phyloP scores from a whole-genome alignment of 768 basidiomycete genomes.

The Podaxis sp. region DNA sequence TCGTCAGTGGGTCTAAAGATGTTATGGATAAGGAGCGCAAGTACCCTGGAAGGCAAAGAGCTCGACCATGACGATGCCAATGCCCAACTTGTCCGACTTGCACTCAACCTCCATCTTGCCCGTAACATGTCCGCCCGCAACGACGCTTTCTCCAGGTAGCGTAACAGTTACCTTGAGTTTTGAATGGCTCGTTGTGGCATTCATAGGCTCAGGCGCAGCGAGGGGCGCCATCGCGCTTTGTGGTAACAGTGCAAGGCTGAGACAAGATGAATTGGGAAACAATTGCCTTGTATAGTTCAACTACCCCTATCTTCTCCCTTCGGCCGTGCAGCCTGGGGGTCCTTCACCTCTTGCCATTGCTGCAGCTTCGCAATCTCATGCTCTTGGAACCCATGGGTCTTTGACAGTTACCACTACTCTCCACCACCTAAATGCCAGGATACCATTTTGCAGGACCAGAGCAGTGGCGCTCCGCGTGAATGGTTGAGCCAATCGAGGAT shows the following conservation, averaged over 20 bases:
- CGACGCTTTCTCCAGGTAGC: conserved; percentile 57
- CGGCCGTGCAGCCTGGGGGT: conserved; percentile 52
- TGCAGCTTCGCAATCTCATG: conserved; percentile 92
- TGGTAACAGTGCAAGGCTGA: not conserved
- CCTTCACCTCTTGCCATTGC: conserved; percentile 95
- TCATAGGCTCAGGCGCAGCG: conserved; percentile 64
- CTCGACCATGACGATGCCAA: conserved; percentile 77
- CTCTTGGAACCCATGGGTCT: conserved; percentile 96
- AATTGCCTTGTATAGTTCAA: not conserved
- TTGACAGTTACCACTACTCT: conserved; percentile 75
- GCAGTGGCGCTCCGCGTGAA: not conserved
- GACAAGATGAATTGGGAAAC: not conserved
- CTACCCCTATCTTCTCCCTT: not conserved
- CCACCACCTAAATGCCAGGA: not conserved
- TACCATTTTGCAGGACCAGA: not conserved
- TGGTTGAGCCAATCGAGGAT: conserved; percentile 96
- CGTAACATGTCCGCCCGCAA: conserved; percentile 64
- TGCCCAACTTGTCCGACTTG: conserved; percentile 71
- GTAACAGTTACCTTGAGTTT: conserved; percentile 72
- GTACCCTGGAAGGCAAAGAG: conserved; percentile 72
- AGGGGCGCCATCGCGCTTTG: conserved; percentile 11
- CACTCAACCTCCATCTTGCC: conserved; percentile 84
- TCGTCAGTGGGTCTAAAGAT: not conserved
- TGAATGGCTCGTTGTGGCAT: conserved; percentile 74
- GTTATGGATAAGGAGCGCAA: not conserved